phyloP scores from a whole-genome alignment of 768 basidiomycete genomes.

The Phanerochaete carnosa region DNA sequence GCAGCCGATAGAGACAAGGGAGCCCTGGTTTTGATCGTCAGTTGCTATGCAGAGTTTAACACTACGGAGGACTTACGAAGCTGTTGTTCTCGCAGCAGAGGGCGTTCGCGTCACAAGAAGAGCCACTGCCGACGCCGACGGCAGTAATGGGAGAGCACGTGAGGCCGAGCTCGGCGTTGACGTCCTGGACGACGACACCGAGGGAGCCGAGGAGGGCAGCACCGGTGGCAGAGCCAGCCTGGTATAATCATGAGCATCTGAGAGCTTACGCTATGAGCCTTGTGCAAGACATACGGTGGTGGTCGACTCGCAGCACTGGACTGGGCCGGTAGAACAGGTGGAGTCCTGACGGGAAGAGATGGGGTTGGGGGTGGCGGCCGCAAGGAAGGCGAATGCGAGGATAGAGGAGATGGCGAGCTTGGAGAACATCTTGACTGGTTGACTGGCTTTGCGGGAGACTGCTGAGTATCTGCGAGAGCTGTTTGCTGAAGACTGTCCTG shows the following conservation, averaged over 20 bases:
- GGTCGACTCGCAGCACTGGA: conserved; percentile 12
- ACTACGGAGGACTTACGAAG: conserved; percentile 3
- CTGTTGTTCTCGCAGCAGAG: conserved; percentile 19
- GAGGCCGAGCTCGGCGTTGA: conserved; percentile 13
- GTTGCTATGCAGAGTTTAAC: neutral
- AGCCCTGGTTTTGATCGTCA: neutral
- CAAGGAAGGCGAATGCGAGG: conserved; percentile 6
- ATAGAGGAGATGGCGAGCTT: conserved; percentile 9
- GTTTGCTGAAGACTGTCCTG: neutral
- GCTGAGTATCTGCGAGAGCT: neutral
- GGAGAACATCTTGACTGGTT: conserved; percentile 14
- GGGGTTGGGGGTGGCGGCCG: conserved; percentile 9
- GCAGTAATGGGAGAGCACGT: conserved; percentile 14
- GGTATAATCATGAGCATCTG: neutral
- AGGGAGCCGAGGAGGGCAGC: neutral
- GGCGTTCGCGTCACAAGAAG: conserved; percentile 6
- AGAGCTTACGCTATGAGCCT: neutral
- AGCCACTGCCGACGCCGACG: conserved; percentile 15
- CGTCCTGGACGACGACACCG: conserved; percentile 13
- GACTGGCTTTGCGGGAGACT: neutral
- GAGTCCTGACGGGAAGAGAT: neutral
- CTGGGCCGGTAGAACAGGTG: conserved; percentile 6
- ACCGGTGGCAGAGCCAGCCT: conserved; percentile 9
- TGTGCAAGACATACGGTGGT: neutral
- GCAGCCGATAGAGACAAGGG: conserved; percentile 14